Evolutionary conservation across 1,284 basidiomycete species (phyloP), one percentile per base, ranked within the genome.

Genomic region (Phlebopus sp.): DNA sequence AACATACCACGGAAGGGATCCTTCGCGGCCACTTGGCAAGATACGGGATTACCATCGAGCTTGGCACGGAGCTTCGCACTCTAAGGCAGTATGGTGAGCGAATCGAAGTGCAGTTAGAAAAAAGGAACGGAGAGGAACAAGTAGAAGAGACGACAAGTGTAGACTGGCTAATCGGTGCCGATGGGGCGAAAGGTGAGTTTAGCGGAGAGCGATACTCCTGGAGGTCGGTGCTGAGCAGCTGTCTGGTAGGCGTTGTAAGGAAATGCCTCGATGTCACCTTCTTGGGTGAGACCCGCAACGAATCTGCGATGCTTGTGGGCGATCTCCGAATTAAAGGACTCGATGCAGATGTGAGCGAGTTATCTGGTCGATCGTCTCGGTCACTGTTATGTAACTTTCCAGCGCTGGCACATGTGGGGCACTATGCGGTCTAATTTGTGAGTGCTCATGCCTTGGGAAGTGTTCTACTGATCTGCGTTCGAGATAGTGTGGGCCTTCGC

Each of bases 151-250:
- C 49, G 1, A 44, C 58, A 2, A 51, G 29, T 2, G 71, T 65
- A 39, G 60, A 66, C 15, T 74, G 64, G 57, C 55, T 76, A 18
- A 60, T 75, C 36, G 73, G 73, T 8, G 62, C 71, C 0, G 74
- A 76, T 51, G 72, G 72, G 10, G 73, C 70, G 1, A 63, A 34
- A 43, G 44, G 44, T 49, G 25, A 38, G 17, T 11, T 37, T 42
- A 17, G 17, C 15, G 13, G n/a, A 17, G 14, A n/a, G 29, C 21
- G 7, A 14, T n/a, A 21, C 18, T 21, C 29, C 15, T 9, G 25
- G 21, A 27, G 17, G n/a, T 19, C 14, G n/a, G 29, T 19, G 11
- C 31, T 42, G 5, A 32, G 8, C 8, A 18, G n/a, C 21, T 14
- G 34, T 51, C 13, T 13, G n/a, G 17, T 32, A 44, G 51, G 46